Conservation (phyloP, 2,329 filamentous ascomycete species). For the Hymenoscyphus salicellus region DNA sequence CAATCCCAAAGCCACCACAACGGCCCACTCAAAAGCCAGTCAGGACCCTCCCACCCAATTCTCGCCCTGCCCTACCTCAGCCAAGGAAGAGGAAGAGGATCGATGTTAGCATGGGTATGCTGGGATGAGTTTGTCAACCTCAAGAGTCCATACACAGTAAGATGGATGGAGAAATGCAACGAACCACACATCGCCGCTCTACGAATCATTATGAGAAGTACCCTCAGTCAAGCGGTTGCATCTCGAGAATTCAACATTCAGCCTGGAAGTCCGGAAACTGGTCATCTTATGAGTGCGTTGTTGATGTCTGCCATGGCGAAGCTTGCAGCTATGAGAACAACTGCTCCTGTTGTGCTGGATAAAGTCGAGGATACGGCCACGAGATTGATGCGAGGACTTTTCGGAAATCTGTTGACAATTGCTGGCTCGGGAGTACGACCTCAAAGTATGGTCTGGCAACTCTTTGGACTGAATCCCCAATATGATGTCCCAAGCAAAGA, state of each 20-base stretch:
- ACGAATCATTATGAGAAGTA: constrained; percentile 25
- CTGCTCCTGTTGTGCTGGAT: constrained; percentile 11
- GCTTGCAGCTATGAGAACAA: constrained; percentile 26
- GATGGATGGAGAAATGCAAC: constrained; percentile 34
- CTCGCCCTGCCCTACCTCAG: constrained; percentile 20
- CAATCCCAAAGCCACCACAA: constrained; percentile 21
- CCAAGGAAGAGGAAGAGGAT: constrained; percentile 22
- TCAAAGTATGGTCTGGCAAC: constrained; percentile 28
- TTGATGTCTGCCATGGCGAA: constrained; percentile 33
- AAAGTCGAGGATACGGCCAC: constrained; percentile 30
- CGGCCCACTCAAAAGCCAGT: constrained; percentile 20
- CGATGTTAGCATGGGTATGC: constrained; percentile 34
- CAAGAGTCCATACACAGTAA: constrained; percentile 27
- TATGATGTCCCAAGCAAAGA: constrained; percentile 22
- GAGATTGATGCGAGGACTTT: constrained; percentile 32
- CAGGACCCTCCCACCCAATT: constrained; percentile 18
- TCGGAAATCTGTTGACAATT: constrained; percentile 32
- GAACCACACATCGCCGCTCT: constrained; percentile 25
- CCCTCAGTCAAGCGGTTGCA: constrained; percentile 21
- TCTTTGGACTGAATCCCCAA: constrained; percentile 21
- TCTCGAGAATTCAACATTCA: constrained; percentile 23
- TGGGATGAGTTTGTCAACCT: constrained; percentile 35
- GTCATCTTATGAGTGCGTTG: constrained; percentile 24
- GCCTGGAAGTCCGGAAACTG: constrained; percentile 21
- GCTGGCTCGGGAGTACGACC: constrained; percentile 30